A percentile compares a stretch with the other conserved stretches of the same genome.
Conservation (phyloP, 257 asterid genomes). For the Capsicum rhomboideum region DNA sequence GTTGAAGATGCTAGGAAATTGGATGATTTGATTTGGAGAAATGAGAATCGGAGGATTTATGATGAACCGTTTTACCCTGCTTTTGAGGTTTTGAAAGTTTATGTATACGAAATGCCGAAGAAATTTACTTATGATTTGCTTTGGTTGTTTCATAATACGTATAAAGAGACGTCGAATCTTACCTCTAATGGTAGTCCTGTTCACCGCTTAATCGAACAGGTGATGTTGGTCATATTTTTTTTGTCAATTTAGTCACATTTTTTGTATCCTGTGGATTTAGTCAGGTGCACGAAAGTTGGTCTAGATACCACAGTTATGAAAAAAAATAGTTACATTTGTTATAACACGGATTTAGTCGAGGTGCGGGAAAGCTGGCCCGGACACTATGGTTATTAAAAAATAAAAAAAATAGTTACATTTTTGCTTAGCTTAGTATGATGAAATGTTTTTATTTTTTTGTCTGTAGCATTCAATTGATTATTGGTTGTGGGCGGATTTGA, state of each 20-base stretch:
- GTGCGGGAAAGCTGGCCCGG: too few species aligned
- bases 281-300: too few species aligned
- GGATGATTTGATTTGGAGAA: conserved; percentile 51
- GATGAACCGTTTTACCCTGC: conserved; percentile 18
- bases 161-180: conserved; percentile 58
- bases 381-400: too few species aligned
- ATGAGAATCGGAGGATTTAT: conserved; percentile 46
- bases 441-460: neutral
- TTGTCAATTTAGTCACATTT: neutral
- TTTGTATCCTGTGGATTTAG: too few species aligned
- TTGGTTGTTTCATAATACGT: conserved; percentile 54
- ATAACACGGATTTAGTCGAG: too few species aligned
- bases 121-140: conserved; percentile 92
- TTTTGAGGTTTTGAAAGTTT: conserved; percentile 49
- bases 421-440: neutral
- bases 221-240: conserved; percentile 7
- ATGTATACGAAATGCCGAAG: conserved; percentile 84
- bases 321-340: too few species aligned
- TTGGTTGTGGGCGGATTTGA: conserved; percentile 97
- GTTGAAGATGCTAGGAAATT: conserved; percentile 32
- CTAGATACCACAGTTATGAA: too few species aligned
- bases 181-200: conserved; percentile 98
- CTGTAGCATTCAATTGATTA: conserved; percentile 90
- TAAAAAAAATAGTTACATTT: too few species aligned
- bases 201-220: conserved; percentile 92